phyloP scores from a whole-genome alignment of 2,329 filamentous ascomycete genomes.

The Aspergillus vadensis region DNA sequence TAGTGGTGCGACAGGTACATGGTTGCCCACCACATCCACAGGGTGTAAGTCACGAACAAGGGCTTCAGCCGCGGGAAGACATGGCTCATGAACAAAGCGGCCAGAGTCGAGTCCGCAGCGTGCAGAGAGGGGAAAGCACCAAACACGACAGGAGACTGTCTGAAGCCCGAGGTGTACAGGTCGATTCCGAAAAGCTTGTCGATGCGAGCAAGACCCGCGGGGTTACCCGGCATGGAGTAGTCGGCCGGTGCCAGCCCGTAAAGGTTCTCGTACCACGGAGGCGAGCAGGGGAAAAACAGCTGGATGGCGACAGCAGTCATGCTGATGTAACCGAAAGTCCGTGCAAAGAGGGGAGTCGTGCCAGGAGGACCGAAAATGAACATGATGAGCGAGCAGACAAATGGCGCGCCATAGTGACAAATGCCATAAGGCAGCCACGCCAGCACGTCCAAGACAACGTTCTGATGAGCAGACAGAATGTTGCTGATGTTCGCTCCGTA shows the following conservation, averaged over 20 bases:
- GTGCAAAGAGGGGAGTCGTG: slow-evolving; percentile 79
- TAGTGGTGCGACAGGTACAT: slow-evolving; percentile 99
- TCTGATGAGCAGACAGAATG: slow-evolving; percentile 87
- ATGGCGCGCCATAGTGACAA: slow-evolving; percentile 83
- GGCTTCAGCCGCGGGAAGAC: slow-evolving; percentile 82
- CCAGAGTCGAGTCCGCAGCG: slow-evolving; percentile 82
- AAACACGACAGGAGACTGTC: slow-evolving; percentile 85
- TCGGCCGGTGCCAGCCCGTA: slow-evolving; percentile 89
- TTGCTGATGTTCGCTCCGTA: slow-evolving; percentile 96
- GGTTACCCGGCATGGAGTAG: slow-evolving; percentile 86
- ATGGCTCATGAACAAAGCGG: slow-evolving; percentile 90
- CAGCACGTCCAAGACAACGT: slow-evolving; percentile 78
- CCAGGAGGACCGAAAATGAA: slow-evolving; percentile 89
- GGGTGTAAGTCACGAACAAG: slow-evolving; percentile 78
- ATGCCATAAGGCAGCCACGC: slow-evolving; percentile 94
- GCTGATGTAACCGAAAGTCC: slow-evolving; percentile 90
- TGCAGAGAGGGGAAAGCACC: slow-evolving; percentile 94
- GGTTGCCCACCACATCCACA: slow-evolving; percentile 98
- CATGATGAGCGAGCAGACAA: slow-evolving; percentile 74
- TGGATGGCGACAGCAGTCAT: slow-evolving; percentile 85
- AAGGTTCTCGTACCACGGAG: slow-evolving; percentile 95
- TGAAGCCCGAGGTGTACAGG: slow-evolving; percentile 90
- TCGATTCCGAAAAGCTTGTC: slow-evolving; percentile 89
- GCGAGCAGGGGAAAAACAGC: slow-evolving; percentile 87
- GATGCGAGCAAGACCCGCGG: slow-evolving; percentile 83